These are phyloP conservation scores for Peterozyma toletana DNA, from an alignment of 805 yeast species.

Conservation along the genomic window DNA sequence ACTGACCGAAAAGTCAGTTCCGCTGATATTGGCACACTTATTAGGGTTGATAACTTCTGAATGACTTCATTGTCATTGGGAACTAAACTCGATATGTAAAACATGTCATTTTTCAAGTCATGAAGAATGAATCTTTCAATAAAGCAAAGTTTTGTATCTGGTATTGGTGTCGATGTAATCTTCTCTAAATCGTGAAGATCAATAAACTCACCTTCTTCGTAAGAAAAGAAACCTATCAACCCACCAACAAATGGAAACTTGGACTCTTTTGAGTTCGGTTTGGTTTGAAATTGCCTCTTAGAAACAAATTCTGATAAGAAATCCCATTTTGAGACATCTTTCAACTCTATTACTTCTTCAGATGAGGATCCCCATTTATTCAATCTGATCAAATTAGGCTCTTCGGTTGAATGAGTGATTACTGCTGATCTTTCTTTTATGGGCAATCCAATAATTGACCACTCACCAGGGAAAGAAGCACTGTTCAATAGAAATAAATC, in stretches of 20 bases:
- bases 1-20: neutral
- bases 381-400: conserved; percentile 15
- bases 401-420: conserved; percentile 56
- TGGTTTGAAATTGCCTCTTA: conserved; percentile 21
- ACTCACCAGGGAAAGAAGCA: conserved; percentile 77
- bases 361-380: conserved; percentile 20
- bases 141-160: conserved; percentile 72
- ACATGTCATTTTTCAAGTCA: conserved; percentile 36
- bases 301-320: conserved; percentile 43
- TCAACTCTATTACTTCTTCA: neutral
- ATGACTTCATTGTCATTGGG: conserved; percentile 33
- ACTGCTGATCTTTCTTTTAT: conserved; percentile 32
- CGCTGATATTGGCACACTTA: neutral
- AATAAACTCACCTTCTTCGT: conserved; percentile 72
- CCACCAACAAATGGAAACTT: conserved; percentile 88
- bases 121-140: conserved; percentile 57
- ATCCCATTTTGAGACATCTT: conserved; percentile 38
- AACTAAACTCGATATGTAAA: conserved; percentile 47
- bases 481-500: conserved; percentile 66
- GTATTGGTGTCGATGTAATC: conserved; percentile 34
- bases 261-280: conserved; percentile 20
- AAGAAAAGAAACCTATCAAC: conserved; percentile 74
- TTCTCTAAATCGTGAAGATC: conserved; percentile 25
- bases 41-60: conserved; percentile 10
- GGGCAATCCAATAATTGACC: conserved; percentile 83